Evolutionary conservation across 2,329 filamentous ascomycete species (phyloP).

Genomic region (Talaromyces funiculosus): DNA sequence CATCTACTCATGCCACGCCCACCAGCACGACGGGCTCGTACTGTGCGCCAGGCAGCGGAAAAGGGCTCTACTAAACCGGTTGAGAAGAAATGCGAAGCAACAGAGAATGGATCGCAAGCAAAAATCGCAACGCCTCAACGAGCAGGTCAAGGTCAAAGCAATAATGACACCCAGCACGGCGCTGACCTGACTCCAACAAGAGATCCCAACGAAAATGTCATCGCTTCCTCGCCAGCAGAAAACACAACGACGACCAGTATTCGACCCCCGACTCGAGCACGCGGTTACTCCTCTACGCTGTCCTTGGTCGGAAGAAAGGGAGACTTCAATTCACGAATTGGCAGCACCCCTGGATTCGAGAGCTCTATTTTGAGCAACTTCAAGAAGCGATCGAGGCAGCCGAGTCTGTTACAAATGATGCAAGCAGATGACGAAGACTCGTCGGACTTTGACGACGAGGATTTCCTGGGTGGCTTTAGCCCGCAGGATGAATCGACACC

Average conservation of each 20-base stretch:
- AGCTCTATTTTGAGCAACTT: slow-evolving; percentile 42
- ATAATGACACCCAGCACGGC: not conserved
- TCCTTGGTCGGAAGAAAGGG: slow-evolving; percentile 34
- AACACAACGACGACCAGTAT: slow-evolving; percentile 30
- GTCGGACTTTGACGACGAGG: slow-evolving; percentile 36
- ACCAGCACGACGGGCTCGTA: slow-evolving; percentile 23
- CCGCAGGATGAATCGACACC: slow-evolving; percentile 44
- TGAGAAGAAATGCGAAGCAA: not conserved
- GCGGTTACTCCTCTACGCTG: slow-evolving; percentile 36
- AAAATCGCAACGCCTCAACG: slow-evolving; percentile 6
- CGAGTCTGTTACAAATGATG: slow-evolving; percentile 43
- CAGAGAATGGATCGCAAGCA: not conserved
- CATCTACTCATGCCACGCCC: slow-evolving; percentile 24
- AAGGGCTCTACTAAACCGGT: not conserved
- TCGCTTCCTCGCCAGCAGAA: slow-evolving; percentile 33
- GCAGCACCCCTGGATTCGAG: slow-evolving; percentile 39
- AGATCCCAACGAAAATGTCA: slow-evolving; percentile 28
- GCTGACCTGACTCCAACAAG: slow-evolving; percentile 28
- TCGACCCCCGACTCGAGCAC: slow-evolving; percentile 32
- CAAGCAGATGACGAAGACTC: slow-evolving; percentile 33
- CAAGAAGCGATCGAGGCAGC: slow-evolving; percentile 38
- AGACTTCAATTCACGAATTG: slow-evolving; percentile 30
- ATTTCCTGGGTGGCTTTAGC: slow-evolving; percentile 39
- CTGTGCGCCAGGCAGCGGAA: slow-evolving; percentile 14
- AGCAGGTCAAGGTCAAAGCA: not conserved